Evolutionary conservation across 179 eudicot genomes (phyloP), one percentile per base, ranked within the genome.

Genomic region (Sideroxylon spinosum): DNA sequence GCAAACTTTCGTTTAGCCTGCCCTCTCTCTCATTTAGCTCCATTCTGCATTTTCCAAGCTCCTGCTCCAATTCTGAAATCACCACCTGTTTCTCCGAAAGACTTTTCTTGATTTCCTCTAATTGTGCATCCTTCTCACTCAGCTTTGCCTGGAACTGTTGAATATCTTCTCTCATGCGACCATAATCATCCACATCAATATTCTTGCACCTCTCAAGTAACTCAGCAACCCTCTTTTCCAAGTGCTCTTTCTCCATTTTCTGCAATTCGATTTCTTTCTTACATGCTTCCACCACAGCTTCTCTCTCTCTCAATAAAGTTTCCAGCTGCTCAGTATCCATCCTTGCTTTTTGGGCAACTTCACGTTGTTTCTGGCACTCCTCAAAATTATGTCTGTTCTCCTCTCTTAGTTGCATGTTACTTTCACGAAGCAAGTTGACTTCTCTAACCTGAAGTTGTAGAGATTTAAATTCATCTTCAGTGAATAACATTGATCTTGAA

Each of bases 351-450:
- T 89, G 90, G 65, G 83, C 76, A 73, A 76, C 84, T 81, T 92
- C 94, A 73, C 94, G 93, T 78, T 91, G 85, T 85, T 87, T 94
- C 86, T 92, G 92, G 85, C 98, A 94, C 82, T 96, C 99, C 79
- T 94, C 96, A 78, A 94, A 91, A 85, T 94, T 94, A 74, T 90
- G 88, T 82, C 77, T 86, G 81, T 91, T 96, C 79, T 96, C 99
- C 90, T 94, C 99, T 81, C 99, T 86, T 32, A 96, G 94, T 82
- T 96, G 99, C 76, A 84, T 72, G 61, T 96, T 96, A 85, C 99
- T 96, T 81, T 96, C 99, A 68, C 99, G 93, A 59, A 96, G 97
- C 85, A 96, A 86, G 73, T 86, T 96, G 82, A 96, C 87, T 76
- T 96, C 98, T 69, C 89, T 86, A 67, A 92, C 89, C 90, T 96